These are phyloP conservation scores for Penicilliopsis zonata DNA, from an alignment of 495 filamentous ascomycete species.

Conservation along the genomic window DNA sequence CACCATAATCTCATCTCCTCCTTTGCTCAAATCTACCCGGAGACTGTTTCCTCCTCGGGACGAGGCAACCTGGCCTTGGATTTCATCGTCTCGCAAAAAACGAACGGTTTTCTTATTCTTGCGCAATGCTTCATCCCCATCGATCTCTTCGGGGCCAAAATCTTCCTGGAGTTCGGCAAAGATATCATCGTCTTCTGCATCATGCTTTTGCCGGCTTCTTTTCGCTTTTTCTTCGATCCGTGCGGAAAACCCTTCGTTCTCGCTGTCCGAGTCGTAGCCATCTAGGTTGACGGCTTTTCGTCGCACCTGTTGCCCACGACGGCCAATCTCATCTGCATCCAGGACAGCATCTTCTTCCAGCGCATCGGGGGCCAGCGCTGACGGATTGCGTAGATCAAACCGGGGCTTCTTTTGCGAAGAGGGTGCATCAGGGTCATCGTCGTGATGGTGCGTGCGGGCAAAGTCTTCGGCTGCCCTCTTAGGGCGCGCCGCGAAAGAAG, in stretches of 20 bases:
- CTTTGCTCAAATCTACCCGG: conserved; percentile 40
- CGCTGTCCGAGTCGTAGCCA: conserved; percentile 91
- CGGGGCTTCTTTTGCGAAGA: conserved; percentile 67
- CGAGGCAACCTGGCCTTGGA: conserved; percentile 70
- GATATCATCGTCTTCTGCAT: conserved; percentile 66
- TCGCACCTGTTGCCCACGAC: conserved; percentile 62
- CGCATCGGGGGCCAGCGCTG: conserved; percentile 68
- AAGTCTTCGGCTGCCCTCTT: conserved; percentile 76
- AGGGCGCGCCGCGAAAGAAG: conserved; percentile 55
- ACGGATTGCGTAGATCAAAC: conserved; percentile 93
- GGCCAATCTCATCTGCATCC: conserved; percentile 87
- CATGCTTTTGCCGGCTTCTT: conserved; percentile 30
- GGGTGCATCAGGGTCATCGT: conserved; percentile 32
- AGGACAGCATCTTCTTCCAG: conserved; percentile 70
- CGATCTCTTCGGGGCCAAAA: conserved; percentile 39
- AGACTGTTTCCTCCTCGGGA: conserved; percentile 65
- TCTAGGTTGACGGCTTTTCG: conserved; percentile 91
- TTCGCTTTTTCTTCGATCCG: conserved; percentile 49
- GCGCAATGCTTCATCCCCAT: conserved; percentile 27
- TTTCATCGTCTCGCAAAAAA: conserved; percentile 64
- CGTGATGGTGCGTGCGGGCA: conserved; percentile 51
- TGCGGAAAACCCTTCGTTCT: conserved; percentile 77
- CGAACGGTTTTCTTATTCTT: conserved; percentile 71
- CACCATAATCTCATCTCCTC: conserved; percentile 28
- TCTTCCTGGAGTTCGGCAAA: conserved; percentile 69